Conservation (phyloP, 75 land plant species). For the Adiantum capillusveneris region DNA sequence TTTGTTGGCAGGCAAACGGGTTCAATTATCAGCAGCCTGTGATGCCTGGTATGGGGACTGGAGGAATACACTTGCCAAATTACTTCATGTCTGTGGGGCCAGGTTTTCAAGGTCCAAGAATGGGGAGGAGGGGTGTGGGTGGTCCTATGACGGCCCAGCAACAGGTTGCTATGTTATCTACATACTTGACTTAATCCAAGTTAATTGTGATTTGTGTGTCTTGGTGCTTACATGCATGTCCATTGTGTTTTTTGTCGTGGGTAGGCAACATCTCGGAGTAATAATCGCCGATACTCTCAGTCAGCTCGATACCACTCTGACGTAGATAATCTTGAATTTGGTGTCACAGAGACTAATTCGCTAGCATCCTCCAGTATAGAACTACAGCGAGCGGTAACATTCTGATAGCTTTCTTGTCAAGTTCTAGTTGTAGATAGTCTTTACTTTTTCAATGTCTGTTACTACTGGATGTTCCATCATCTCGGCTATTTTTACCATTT, state of each 20-base stretch:
- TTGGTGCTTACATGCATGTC: background rate
- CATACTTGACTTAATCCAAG: background rate
- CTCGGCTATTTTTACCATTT: no score
- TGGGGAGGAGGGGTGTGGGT: conserved; percentile 50
- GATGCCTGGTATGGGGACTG: conserved; percentile 79
- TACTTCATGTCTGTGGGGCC: conserved; percentile 60
- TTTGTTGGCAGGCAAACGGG: background rate
- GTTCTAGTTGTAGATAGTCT: no score
- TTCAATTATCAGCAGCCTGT: conserved; percentile 92
- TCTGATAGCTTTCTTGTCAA: background rate
- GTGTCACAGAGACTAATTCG: conserved; percentile 46
- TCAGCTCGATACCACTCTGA: conserved; percentile 18
- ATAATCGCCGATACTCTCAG: no score
- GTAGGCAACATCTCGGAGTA: no score
- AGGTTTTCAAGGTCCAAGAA: conserved; percentile 60
- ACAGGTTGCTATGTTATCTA: background rate
- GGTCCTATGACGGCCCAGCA: conserved; percentile 39
- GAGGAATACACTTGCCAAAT: conserved; percentile 64
- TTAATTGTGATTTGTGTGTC: background rate
- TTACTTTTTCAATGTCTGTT: no score
- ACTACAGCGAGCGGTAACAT: conserved; percentile 37
- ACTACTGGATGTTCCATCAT: no score
- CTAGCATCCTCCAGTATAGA: conserved; percentile 34
- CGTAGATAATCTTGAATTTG: background rate
- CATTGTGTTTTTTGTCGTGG: no score